Conservation (phyloP, 1,139 yeast species). For the Scheffersomyces illinoinensis region DNA sequence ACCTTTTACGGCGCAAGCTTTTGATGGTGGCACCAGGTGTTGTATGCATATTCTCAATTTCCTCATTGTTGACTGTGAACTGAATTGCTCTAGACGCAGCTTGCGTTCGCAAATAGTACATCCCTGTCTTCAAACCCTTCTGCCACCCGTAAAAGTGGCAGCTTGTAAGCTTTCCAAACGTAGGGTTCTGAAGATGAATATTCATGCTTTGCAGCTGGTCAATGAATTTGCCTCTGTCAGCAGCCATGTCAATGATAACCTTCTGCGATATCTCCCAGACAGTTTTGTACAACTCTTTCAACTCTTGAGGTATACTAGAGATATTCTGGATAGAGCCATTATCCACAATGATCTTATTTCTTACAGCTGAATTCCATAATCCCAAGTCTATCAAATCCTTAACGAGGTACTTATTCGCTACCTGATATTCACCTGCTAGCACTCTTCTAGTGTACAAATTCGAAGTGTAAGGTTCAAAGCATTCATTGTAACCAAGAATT, state of each 20-base stretch:
- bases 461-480: slow-evolving; percentile 90
- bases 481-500: slow-evolving; percentile 84
- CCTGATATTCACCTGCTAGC: slow-evolving; percentile 84
- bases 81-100: slow-evolving; percentile 95
- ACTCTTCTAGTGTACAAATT: slow-evolving; percentile 87
- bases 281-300: slow-evolving; percentile 82
- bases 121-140: slow-evolving; percentile 95
- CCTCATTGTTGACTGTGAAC: slow-evolving; percentile 67
- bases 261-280: slow-evolving; percentile 97
- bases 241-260: slow-evolving; percentile 89
- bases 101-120: slow-evolving; percentile 94
- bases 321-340: slow-evolving; percentile 87
- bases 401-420: slow-evolving; percentile 80
- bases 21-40: slow-evolving; percentile 2
- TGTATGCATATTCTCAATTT: slow-evolving; percentile 21
- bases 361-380: slow-evolving; percentile 79
- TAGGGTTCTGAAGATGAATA: slow-evolving; percentile 80
- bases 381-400: slow-evolving; percentile 83
- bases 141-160: slow-evolving; percentile 99
- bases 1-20: slow-evolving; percentile 20
- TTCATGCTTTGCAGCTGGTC: slow-evolving; percentile 95
- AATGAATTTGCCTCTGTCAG: slow-evolving; percentile 89
- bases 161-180: slow-evolving; percentile 91
- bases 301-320: slow-evolving; percentile 71
- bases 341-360: slow-evolving; percentile 72